Base-by-base conservation (phyloP, 495 filamentous ascomycete species). In the Trypethelium eluteriae region DNA sequence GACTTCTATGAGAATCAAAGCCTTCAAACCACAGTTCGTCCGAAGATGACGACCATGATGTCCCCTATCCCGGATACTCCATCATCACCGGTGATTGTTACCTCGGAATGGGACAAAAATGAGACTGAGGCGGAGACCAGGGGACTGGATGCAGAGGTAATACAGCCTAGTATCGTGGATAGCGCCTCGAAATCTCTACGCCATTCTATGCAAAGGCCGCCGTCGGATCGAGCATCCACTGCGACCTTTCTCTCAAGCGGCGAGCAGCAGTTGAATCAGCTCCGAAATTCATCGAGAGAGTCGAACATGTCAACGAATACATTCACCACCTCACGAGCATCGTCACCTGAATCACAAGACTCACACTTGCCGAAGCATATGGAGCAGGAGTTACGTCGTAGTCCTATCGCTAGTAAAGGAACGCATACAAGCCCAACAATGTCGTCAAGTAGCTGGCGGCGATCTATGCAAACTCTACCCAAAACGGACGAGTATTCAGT, bases 301-400 rank as follows among this genome's bases (percentile, higher is more conserved):
- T 74, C 72, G 1, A 70, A 72, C 63, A 66, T 74, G 50, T 74
- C 72, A 11, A 66, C 59, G 3, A 68, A 68, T 25, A 73, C 71
- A 2, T 69, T 68, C 4, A 68, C 65, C 56, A 71, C 71, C 12
- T 59, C 53, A 14, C 53, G 32, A 59, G 53, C 53, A 59, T 59
- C 53, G 7, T 59, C 53, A 9, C 53, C 53, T 59, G 53, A 59
- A 59, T 59, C 53, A 36, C 53, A 34, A 18, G 5, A 35, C 10
- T 59, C 53, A 3, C 53, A 59, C 32, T 32, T 32, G 3, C 53
- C 53, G 32, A 59, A 59, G 53, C 32, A 18, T 18, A 7, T 14
- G 5, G 53, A 59, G 18, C 53, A 59, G 18, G 53, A 59, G 36
- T 59, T 4, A 36, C 53, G 53, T 59, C 53, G 53, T 6, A 59